Evolutionary conservation across 306 rosid species (phyloP), one percentile per base, ranked within the genome.

Genomic region (Cicer chorassanicum): DNA sequence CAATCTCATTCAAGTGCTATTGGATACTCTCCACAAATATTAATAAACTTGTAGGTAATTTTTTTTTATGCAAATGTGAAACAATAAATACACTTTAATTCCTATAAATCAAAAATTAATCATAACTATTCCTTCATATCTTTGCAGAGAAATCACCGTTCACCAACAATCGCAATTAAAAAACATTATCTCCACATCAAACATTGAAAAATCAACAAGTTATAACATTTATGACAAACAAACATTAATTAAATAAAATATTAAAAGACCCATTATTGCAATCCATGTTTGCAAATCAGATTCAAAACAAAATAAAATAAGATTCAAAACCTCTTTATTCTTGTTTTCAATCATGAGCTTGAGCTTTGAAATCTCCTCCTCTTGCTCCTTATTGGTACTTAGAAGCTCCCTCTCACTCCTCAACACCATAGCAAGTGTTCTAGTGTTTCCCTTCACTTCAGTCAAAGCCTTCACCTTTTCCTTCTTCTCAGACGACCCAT

Each of bases 371-470:
- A 92, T 87, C 77, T 90, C 91, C 34, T 34, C 44, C 8, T 88
- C 92, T 14, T 87, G 96, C 1, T 88, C 95, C 86, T 94, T 94
- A 44, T 87, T 89, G 59, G 74, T 15, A 78, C 67, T 75, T 63
- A 94, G 81, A 51, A 94, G 98, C 89, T 94, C 98, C 75, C 99
- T 85, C 87, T 94, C 99, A 45, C 99, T 94, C 65, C 99, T 82
- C 55, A 92, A 72, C 77, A 92, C 97, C 99, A 90, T 92, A 0
- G 97, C 95, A 65, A 94, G 78, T 0, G 99, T 92, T 81, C 99
- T 91, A 2, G 99, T 90, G 71, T 94, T 94, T 45, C 77, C 89
- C 75, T 87, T 94, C 38, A 91, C 98, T 75, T 94, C 98, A 6
- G 97, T 94, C 90, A 94, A 82, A 1, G 96, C 99, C 80, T 92